Base-by-base conservation (phyloP, 1,284 basidiomycete genomes). In the Marasmius sp. region DNA sequence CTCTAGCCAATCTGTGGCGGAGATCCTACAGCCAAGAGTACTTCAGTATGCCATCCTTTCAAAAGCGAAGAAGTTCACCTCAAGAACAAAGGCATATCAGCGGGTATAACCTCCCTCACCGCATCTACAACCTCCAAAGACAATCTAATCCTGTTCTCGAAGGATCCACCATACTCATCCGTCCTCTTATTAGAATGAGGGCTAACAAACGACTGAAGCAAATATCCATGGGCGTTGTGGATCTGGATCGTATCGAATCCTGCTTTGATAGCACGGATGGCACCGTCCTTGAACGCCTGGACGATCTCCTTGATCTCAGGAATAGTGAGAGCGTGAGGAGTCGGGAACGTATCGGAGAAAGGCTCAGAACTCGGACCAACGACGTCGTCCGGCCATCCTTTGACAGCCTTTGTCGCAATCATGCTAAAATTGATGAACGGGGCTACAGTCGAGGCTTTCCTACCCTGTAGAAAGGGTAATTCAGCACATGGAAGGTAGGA, bases 121-220 rank as follows among this genome's bases (percentile, higher is more conserved):
- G 79, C 73, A 60, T 82, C 75, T 22, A 85, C 81, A 39, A 90
- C 72, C 69, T 89, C 84, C 14, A 92, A 72, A 2, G 82, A 79
- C 7, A 91, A 71, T 14, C 89, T 77, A 37, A 81, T 80, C 48
- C 89, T 82, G 71, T 91, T 91, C 70, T 91, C 88, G 66, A 91
- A 86, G 66, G 79, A 83, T 2, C 91, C 91, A 5, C 91, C 90
- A 69, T 92, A 93, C 66, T 85, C 73, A 70, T 93, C 91, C 2
- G 81, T 88, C 12, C 91, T 83, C 66, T 82, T 79, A 78, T 93
- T 93, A 61, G 81, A 82, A 18, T 83, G 70, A 0, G 90, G 89
- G 61, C 84, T 86, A 50, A 85, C 47, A 78, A 91, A 80, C 52
- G 71, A 71, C 67, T 80, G 77, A 27, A 88, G 64, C 33, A 88